A percentile compares a stretch with the other conserved stretches of the same genome.
These are phyloP conservation scores for Maudiozyma humilis DNA, from an alignment of 1,139 yeast genomes.

Conservation along the genomic window DNA sequence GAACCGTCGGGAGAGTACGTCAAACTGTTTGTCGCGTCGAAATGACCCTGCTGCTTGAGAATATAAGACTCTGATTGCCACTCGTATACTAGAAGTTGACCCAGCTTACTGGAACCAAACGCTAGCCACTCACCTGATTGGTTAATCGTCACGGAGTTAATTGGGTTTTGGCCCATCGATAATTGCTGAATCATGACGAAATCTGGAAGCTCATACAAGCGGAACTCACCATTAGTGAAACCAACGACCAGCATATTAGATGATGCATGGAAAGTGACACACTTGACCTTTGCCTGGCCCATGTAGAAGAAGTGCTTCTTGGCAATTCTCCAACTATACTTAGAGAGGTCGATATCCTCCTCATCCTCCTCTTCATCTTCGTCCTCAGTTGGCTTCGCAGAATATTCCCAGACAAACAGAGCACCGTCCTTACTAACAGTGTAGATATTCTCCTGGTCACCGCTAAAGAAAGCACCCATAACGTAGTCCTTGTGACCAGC, in stretches of 20 bases:
- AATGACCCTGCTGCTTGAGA: constrained; percentile 93
- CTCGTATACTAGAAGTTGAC: constrained; percentile 94
- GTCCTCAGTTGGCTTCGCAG: constrained; percentile 38
- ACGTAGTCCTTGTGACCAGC: constrained; percentile 93
- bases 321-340: constrained; percentile 73
- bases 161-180: constrained; percentile 86
- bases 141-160: constrained; percentile 74
- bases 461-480: constrained; percentile 75
- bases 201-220: constrained; percentile 79
- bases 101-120: constrained; percentile 81
- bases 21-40: constrained; percentile 76
- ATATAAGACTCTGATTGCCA: constrained; percentile 98
- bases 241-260: constrained; percentile 80
- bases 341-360: constrained; percentile 33
- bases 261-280: constrained; percentile 74
- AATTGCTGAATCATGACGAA: constrained; percentile 76
- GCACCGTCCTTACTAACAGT: constrained; percentile 96
- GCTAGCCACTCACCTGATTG: constrained; percentile 94
- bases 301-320: constrained; percentile 67
- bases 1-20: constrained; percentile 95
- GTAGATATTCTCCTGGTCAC: constrained; percentile 78
- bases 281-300: constrained; percentile 58
- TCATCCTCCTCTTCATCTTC: constrained; percentile 38
- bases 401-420: constrained; percentile 82
- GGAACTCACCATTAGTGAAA: constrained; percentile 80